phyloP scores from a whole-genome alignment of 2,329 filamentous ascomycete species.

The Hypomyces perniciosus region DNA sequence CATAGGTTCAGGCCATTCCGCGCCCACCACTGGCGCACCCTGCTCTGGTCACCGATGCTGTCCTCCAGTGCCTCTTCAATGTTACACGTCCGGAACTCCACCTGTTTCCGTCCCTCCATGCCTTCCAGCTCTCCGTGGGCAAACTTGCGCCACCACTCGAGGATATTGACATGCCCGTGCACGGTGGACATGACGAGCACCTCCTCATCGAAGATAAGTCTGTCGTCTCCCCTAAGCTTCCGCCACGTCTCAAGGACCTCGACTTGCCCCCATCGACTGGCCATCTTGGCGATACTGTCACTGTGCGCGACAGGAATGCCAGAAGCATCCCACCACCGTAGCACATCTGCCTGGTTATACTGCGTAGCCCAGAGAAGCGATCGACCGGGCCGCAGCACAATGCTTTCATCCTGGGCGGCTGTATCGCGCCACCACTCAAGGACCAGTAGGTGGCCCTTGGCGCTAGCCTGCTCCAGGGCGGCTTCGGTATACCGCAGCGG shows the following conservation, averaged over 20 bases:
- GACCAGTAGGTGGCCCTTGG: slow-evolving; percentile 76
- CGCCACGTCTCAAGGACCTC: slow-evolving; percentile 80
- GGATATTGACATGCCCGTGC: slow-evolving; percentile 73
- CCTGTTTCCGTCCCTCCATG: slow-evolving; percentile 52
- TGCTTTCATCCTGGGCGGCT: slow-evolving; percentile 50
- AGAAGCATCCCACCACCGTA: slow-evolving; percentile 84
- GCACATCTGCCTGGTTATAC: slow-evolving; percentile 67
- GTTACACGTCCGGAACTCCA: slow-evolving; percentile 92
- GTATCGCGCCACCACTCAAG: slow-evolving; percentile 90
- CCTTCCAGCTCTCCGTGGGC: slow-evolving; percentile 49
- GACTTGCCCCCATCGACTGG: slow-evolving; percentile 78
- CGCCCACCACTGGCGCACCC: slow-evolving; percentile 82
- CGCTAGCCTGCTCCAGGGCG: slow-evolving; percentile 81
- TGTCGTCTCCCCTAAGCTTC: slow-evolving; percentile 56
- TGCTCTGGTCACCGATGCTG: slow-evolving; percentile 64
- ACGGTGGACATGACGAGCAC: slow-evolving; percentile 83
- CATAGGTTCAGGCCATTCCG: slow-evolving; percentile 75
- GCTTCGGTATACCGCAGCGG: slow-evolving; percentile 79
- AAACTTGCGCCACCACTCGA: slow-evolving; percentile 88
- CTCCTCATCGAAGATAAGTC: slow-evolving; percentile 71
- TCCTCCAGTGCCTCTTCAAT: slow-evolving; percentile 94
- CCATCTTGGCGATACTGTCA: slow-evolving; percentile 76
- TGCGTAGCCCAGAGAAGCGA: slow-evolving; percentile 79
- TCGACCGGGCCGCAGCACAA: slow-evolving; percentile 72
- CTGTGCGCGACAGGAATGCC: slow-evolving; percentile 74